A percentile compares a stretch with the other conserved stretches of the same genome.
These are phyloP conservation scores for Trichosanthes truncata DNA, from an alignment of 306 rosid genomes.

Conservation along the genomic window DNA sequence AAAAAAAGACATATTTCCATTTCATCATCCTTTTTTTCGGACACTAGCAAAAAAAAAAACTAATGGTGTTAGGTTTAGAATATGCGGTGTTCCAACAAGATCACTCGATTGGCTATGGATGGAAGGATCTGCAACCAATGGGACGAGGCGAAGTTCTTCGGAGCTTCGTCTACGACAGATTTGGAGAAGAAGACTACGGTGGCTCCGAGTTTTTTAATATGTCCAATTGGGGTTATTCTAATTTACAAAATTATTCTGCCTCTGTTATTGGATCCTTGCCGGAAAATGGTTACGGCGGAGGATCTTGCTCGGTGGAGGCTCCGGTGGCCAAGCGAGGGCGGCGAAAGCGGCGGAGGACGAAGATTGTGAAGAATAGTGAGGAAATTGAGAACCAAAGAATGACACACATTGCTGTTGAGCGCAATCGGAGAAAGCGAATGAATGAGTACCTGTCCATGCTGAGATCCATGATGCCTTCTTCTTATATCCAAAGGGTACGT, in stretches of 20 bases:
- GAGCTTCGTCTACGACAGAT: not conserved
- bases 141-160: not conserved
- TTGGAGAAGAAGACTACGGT: not conserved
- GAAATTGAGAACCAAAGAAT: constrained; percentile 34
- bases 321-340: not conserved
- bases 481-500: constrained; percentile 61
- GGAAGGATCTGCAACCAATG: not conserved
- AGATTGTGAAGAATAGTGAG: not conserved
- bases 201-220: not conserved
- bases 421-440: constrained; percentile 65
- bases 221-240: not conserved
- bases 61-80: not conserved
- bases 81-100: not conserved
- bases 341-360: not conserved
- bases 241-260: too few species aligned
- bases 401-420: constrained; percentile 48
- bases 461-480: constrained; percentile 59
- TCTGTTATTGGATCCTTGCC: too few species aligned
- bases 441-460: constrained; percentile 46
- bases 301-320: not conserved
- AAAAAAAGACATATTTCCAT: too few species aligned
- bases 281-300: not conserved
- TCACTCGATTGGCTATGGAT: not conserved
- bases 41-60: too few species aligned
- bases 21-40: too few species aligned